phyloP scores from a whole-genome alignment of 805 yeast species.

The Candida ponderosae region DNA sequence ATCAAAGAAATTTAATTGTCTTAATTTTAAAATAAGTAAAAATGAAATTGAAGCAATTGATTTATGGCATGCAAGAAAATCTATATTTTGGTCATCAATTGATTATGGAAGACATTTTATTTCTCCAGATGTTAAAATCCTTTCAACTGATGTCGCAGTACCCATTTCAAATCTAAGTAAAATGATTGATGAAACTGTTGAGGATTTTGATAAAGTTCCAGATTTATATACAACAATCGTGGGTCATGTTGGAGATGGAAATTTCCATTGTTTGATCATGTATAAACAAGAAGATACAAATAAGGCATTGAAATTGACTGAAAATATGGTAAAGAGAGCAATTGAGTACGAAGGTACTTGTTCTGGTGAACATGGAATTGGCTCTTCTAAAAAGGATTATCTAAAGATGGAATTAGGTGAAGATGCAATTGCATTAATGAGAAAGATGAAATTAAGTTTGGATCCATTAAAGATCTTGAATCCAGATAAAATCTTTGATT shows the following conservation, averaged over 20 bases:
- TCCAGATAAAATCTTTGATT: conserved; percentile 71
- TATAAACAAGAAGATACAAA: conserved; percentile 44
- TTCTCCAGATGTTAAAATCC: conserved; percentile 40
- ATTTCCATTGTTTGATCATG: conserved; percentile 62
- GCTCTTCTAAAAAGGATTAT: conserved; percentile 61
- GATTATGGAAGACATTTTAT: conserved; percentile 50
- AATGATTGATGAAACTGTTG: conserved; percentile 53
- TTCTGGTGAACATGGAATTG: conserved; percentile 85
- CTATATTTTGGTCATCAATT: conserved; percentile 57
- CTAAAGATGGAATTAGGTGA: conserved; percentile 57
- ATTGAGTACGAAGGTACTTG: conserved; percentile 71
- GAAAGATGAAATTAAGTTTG: conserved; percentile 59
- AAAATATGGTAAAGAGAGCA: conserved; percentile 57
- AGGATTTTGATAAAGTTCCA: conserved; percentile 45
- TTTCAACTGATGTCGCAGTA: conserved; percentile 81
- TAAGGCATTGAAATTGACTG: conserved; percentile 44
- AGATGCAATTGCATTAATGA: conserved; percentile 63
- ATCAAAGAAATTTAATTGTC: conserved; percentile 40
- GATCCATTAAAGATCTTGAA: conserved; percentile 70
- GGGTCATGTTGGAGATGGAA: conserved; percentile 83
- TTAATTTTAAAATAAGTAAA: conserved; percentile 50
- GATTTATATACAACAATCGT: conserved; percentile 53
- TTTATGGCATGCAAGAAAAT: conserved; percentile 70
- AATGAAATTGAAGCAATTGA: conserved; percentile 51
- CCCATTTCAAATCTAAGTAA: conserved; percentile 62